A percentile compares a stretch with the other conserved stretches of the same genome.
These are phyloP conservation scores for Balansia obtecta DNA, from an alignment of 2,329 filamentous ascomycete species.

Conservation along the genomic window DNA sequence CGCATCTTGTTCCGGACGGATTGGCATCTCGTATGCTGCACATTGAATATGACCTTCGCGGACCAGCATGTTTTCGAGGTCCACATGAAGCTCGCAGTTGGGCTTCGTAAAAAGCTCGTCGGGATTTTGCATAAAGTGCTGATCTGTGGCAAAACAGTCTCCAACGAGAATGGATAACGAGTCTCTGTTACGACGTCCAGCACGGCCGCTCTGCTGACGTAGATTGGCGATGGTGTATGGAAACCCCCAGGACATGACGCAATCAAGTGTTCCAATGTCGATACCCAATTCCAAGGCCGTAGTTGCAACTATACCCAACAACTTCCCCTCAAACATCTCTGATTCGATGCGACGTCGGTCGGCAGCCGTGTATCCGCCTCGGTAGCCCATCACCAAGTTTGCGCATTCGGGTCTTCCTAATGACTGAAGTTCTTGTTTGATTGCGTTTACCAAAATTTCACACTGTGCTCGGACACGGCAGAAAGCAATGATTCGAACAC, in stretches of 20 bases:
- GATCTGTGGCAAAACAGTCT: slow-evolving; percentile 81
- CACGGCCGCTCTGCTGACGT: slow-evolving; percentile 86
- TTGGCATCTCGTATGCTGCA: slow-evolving; percentile 88
- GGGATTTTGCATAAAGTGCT: slow-evolving; percentile 94
- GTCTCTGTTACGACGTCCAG: slow-evolving; percentile 84
- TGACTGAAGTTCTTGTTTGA: slow-evolving; percentile 62
- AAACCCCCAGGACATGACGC: slow-evolving; percentile 87
- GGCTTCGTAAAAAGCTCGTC: slow-evolving; percentile 87
- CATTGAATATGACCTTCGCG: slow-evolving; percentile 92
- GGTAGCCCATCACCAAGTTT: slow-evolving; percentile 82
- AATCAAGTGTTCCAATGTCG: slow-evolving; percentile 88
- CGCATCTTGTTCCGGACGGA: slow-evolving; percentile 62
- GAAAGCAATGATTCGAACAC: slow-evolving; percentile 87
- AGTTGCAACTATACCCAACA: slow-evolving; percentile 87
- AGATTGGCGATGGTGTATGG: slow-evolving; percentile 93
- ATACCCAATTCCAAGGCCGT: slow-evolving; percentile 88
- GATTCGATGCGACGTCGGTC: slow-evolving; percentile 79
- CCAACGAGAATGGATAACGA: slow-evolving; percentile 83
- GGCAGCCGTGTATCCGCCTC: slow-evolving; percentile 86
- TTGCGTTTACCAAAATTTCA: slow-evolving; percentile 67
- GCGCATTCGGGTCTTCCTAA: slow-evolving; percentile 65
- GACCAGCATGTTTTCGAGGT: slow-evolving; percentile 83
- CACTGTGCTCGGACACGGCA: slow-evolving; percentile 81
- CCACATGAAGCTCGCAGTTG: slow-evolving; percentile 79
- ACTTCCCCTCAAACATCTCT: slow-evolving; percentile 93